Evolutionary conservation across 805 yeast species (phyloP).

Genomic region (Lipomyces sp.): DNA sequence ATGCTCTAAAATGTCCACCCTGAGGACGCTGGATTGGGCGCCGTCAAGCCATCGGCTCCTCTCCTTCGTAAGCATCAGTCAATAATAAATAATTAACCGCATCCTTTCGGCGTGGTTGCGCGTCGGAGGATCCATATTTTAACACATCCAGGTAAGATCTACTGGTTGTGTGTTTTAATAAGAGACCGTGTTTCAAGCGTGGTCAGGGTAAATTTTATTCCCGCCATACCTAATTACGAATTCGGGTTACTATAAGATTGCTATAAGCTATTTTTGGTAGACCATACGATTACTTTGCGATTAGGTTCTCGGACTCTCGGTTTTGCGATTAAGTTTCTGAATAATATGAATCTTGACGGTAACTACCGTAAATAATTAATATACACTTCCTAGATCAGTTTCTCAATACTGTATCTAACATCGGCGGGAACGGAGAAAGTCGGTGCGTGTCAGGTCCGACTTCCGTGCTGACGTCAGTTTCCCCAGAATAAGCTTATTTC

Average conservation of each 20-base stretch:
- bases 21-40: too few relatives aligned
- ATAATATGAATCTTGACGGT: too few relatives aligned
- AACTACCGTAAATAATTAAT: too few relatives aligned
- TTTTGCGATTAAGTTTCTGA: too few relatives aligned
- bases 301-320: too few relatives aligned
- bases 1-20: too few relatives aligned
- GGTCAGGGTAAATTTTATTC: constrained; percentile 1
- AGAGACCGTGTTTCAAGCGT: background rate
- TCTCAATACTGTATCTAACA: background rate
- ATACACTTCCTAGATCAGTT: too few relatives aligned
- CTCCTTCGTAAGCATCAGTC: constrained; percentile 2
- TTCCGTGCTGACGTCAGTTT: background rate
- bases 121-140: constrained; percentile 7
- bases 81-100: constrained; percentile 5
- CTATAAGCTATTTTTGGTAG: too few relatives aligned
- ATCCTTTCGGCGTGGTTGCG: background rate
- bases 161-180: background rate
- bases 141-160: background rate
- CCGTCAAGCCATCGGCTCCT: background rate
- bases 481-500: too few relatives aligned
- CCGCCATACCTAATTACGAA: constrained; percentile 1
- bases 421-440: constrained; percentile 5
- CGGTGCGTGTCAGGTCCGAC: background rate
- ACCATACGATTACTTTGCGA: too few relatives aligned
- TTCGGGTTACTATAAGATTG: too few relatives aligned